These are phyloP conservation scores for Sporothrix pseudoabietina DNA, from an alignment of 2,329 filamentous ascomycete genomes.

Conservation along the genomic window DNA sequence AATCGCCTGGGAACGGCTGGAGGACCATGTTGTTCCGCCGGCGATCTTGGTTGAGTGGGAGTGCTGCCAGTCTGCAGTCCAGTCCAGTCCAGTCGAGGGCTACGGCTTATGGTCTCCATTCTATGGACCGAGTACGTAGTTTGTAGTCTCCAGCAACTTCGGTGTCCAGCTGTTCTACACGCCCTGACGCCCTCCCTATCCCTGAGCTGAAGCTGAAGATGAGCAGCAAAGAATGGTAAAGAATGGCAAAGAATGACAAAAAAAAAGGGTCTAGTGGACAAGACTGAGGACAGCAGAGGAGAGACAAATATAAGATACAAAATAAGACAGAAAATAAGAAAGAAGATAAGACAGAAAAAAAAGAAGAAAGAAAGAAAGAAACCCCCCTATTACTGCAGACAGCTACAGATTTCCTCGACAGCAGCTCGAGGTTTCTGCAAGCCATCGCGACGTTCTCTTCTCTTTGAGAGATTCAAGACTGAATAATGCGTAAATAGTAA, in stretches of 20 bases:
- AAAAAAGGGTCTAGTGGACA: neutral
- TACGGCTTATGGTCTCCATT: neutral
- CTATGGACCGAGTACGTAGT: neutral
- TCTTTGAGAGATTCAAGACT: neutral
- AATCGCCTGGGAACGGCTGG: conserved; percentile 22
- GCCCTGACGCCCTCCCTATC: neutral
- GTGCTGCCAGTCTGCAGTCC: too few species aligned
- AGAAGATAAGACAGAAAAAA: too few species aligned
- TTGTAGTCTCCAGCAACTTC: neutral
- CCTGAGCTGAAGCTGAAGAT: neutral
- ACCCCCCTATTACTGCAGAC: neutral
- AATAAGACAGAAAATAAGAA: too few species aligned
- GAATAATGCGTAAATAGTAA: too few species aligned
- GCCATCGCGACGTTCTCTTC: neutral
- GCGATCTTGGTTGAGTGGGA: conserved; percentile 19
- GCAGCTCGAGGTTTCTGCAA: neutral
- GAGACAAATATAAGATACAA: too few species aligned
- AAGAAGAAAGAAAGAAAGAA: too few species aligned
- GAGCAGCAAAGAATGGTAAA: neutral
- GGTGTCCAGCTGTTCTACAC: neutral
- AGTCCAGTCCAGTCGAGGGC: neutral
- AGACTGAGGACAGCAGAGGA: neutral
- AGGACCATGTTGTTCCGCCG: conserved; percentile 14
- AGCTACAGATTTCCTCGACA: neutral
- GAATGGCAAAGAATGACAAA: neutral